Base-by-base conservation (phyloP, 1,284 basidiomycete genomes). In the Fistulina hepatica region DNA sequence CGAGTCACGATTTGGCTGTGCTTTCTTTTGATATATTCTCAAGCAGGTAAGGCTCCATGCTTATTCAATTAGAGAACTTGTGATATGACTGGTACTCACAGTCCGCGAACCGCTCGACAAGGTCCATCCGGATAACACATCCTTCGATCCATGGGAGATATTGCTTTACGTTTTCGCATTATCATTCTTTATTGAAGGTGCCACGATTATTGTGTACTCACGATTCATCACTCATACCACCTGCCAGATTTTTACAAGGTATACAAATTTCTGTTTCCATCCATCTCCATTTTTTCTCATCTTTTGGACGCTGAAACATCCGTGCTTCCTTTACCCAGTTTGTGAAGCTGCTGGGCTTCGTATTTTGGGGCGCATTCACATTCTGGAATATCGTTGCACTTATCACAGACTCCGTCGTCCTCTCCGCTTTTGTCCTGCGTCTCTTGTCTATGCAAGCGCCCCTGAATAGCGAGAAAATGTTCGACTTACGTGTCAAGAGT, bases 21-120 rank as follows among this genome's bases (percentile, higher is more conserved):
- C 48, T 93, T 92, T 63, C 69, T 95, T 12, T 67, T 76, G 28
- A 75, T 79, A 8, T 97, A 94, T 55, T 91, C 86, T 3, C 82
- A 84, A 64, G 83, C 88, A 36, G 86, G 73, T 82, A 46, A 37
- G 69, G 45, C 34, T 15, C 38, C 55, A 21, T 50, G n/a, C n/a
- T n/a, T n/a, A n/a, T n/a, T n/a, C n/a, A n/a, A n/a, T n/a, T n/a
- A n/a, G n/a, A n/a, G n/a, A n/a, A n/a, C n/a, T n/a, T n/a, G n/a
- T n/a, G n/a, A n/a, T n/a, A n/a, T n/a, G n/a, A n/a, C n/a, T 21
- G 13, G 25, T 30, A 11, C 13, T 32, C 4, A 8, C 39, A 83
- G 83, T 88, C 13, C 72, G 69, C 31, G 78, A 86, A 49, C 83
- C 84, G 2, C 53, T 82, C 26, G 73, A 86, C 49, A 70, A 69